Evolutionary conservation across 768 basidiomycete genomes (phyloP).

Genomic region (Phylloporus rhodoxanthus): DNA sequence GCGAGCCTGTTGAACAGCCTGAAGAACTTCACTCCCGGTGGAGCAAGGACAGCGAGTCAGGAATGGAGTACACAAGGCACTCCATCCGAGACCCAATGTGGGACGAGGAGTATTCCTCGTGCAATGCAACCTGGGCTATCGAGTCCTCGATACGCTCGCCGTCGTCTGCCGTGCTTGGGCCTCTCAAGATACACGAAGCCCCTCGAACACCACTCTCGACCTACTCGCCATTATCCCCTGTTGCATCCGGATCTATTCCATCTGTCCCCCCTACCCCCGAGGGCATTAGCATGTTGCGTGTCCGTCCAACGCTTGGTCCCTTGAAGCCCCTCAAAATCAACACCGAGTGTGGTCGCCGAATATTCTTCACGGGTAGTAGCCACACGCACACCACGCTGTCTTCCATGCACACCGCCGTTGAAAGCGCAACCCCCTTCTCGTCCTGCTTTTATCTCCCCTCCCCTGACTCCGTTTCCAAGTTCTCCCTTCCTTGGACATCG

Average conservation of each 20-base stretch:
- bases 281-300: slow-evolving; percentile 38
- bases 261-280: slow-evolving; percentile 59
- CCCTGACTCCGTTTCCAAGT: slow-evolving; percentile 36
- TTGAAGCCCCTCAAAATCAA: slow-evolving; percentile 53
- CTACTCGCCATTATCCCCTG: slow-evolving; percentile 44
- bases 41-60: slow-evolving; percentile 47
- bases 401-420: slow-evolving; percentile 74
- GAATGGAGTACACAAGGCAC: slow-evolving; percentile 30
- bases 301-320: slow-evolving; percentile 31
- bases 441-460: slow-evolving; percentile 52
- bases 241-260: slow-evolving; percentile 32
- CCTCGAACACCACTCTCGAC: slow-evolving; percentile 47
- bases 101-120: slow-evolving; percentile 37
- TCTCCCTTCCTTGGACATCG: slow-evolving; percentile 30
- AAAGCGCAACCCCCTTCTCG: slow-evolving; percentile 51
- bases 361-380: slow-evolving; percentile 35
- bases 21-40: slow-evolving; percentile 47
- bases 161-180: slow-evolving; percentile 33
- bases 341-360: slow-evolving; percentile 38
- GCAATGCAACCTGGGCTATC: slow-evolving; percentile 50
- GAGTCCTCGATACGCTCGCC: slow-evolving; percentile 48
- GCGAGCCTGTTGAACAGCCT: slow-evolving; percentile 34
- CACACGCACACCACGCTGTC: slow-evolving; percentile 45
- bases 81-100: slow-evolving; percentile 27
- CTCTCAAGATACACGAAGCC: slow-evolving; percentile 40